Base-by-base conservation (phyloP, 2,329 filamentous ascomycete genomes). In the Ascochyta viciae-villosae region DNA sequence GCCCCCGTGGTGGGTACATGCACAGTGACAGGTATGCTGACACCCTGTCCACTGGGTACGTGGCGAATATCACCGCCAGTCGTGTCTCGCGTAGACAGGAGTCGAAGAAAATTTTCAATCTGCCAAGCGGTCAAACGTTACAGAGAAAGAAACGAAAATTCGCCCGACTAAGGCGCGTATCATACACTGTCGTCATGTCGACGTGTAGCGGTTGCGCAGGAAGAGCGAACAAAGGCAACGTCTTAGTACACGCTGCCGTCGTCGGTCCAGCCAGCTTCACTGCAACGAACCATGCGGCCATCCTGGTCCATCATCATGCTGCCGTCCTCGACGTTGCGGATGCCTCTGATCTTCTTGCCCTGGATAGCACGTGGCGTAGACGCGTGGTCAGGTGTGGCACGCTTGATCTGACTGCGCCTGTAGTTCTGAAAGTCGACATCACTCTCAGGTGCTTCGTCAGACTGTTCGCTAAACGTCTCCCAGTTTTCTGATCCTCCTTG, bases 391-490 rank as follows among this genome's bases (percentile, higher is more conserved):
- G 74, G 75, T 27, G 75, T 75, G 41, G 85, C 81, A 41, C 89
- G 83, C 78, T 92, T 93, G 64, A 83, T 83, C 33, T 86, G 84
- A 58, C 88, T 85, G 50, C 93, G 79, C 54, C 89, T 85, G 62
- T 90, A 89, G 70, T 91, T 91, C 75, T 96, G 96, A 9, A 86
- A 83, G 58, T 95, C 91, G 4, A 87, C 88, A 72, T 96, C 92
- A 23, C 66, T 68, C 61, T 77, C 76, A 0, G 83, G 82, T 67
- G 92, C 58, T 0, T 88, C 86, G 68, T 92, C 89, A 58, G 89
- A 92, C 63, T 84, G 87, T 73, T 96, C 91, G 66, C 95, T 93
- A 68, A 95, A 98, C 9, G 93, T 96, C 77, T 98, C 94, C 94
- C 94, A 98, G 74, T 98, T 98, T 77, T 98, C 94, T 3, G 91